phyloP scores from a whole-genome alignment of 2,329 filamentous ascomycete species.

The Pseudocercospora cruenta region DNA sequence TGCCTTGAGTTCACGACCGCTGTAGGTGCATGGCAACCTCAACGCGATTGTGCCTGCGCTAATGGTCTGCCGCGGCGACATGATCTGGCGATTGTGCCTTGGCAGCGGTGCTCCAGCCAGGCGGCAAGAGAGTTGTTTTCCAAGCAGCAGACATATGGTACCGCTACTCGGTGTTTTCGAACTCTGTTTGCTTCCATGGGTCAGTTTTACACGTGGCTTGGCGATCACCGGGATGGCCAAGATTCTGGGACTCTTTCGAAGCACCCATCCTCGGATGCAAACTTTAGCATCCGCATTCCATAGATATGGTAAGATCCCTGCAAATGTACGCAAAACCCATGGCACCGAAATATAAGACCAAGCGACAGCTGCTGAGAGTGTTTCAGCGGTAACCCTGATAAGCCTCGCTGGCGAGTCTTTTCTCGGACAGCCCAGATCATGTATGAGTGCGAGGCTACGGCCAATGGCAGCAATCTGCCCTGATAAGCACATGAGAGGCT shows the following conservation, averaged over 20 bases:
- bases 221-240: background rate
- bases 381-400: too few relatives aligned
- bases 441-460: background rate
- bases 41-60: background rate
- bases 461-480: background rate
- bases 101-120: background rate
- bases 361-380: background rate
- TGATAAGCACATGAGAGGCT: background rate
- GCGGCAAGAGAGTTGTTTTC: background rate
- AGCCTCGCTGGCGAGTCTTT: too few relatives aligned
- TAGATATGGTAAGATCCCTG: too few relatives aligned
- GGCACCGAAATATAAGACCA: background rate
- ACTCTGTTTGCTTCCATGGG: background rate
- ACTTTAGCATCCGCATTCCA: too few relatives aligned
- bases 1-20: background rate
- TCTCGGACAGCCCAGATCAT: background rate
- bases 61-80: background rate
- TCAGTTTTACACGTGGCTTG: background rate
- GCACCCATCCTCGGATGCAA: background rate
- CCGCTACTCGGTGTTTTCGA: background rate
- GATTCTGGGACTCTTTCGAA: background rate
- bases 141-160: background rate
- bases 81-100: background rate
- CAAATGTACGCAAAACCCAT: background rate
- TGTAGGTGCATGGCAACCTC: background rate